A percentile compares a stretch with the other conserved stretches of the same genome.
Conservation (phyloP, 2,329 filamentous ascomycete species). For the Fusarium sp. region DNA sequence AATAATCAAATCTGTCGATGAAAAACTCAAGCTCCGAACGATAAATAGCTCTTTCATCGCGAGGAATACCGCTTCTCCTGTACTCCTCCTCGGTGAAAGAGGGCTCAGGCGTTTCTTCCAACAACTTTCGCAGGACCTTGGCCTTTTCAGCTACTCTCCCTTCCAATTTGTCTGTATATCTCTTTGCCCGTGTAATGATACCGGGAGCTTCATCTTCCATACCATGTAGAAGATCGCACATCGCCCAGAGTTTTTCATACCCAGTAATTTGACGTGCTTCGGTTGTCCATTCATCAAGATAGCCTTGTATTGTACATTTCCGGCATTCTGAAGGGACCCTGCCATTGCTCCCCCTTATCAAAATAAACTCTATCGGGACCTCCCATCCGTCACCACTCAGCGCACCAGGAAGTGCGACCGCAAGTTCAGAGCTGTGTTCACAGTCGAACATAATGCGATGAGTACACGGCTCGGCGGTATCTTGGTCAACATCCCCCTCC, state of each 20-base stretch:
- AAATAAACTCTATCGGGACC: neutral
- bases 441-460: slow-evolving; percentile 30
- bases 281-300: slow-evolving; percentile 17
- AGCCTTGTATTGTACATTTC: slow-evolving; percentile 4
- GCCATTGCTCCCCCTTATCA: neutral
- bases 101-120: slow-evolving; percentile 2
- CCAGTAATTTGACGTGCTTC: neutral
- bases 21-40: neutral
- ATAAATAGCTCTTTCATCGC: no score
- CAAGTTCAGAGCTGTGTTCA: slow-evolving; percentile 1
- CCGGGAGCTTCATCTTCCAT: neutral
- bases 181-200: neutral
- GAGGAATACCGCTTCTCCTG: neutral
- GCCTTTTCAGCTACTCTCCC: neutral
- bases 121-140: neutral
- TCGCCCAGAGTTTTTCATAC: neutral
- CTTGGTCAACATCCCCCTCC: slow-evolving; percentile 2
- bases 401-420: neutral
- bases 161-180: neutral
- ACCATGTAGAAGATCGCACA: neutral
- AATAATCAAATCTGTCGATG: neutral
- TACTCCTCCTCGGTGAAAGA: neutral
- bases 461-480: slow-evolving; percentile 1
- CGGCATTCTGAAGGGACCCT: slow-evolving; percentile 14
- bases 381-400: neutral